Percentiles rank a stretch among this genome's conserved stretches.
phyloP scores from a whole-genome alignment of 495 filamentous ascomycete species.

The Tuber melanosporum region DNA sequence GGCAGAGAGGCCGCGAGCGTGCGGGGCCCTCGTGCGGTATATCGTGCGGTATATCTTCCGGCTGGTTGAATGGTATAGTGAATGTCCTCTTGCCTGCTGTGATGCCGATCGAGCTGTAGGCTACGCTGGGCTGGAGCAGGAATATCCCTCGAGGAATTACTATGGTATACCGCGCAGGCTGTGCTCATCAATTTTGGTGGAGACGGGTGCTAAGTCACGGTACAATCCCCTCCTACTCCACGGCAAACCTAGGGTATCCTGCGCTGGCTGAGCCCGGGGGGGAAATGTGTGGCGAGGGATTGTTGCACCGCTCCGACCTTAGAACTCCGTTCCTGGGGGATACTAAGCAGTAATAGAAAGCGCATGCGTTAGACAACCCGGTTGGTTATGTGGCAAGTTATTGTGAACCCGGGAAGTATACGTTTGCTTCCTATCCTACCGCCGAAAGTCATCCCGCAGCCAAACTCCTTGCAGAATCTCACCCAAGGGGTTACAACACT shows the following conservation, averaged over 20 bases:
- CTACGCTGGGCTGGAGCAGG: neutral
- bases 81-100: neutral
- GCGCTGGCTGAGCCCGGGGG: neutral
- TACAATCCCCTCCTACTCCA: neutral
- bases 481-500: neutral
- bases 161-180: neutral
- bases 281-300: neutral
- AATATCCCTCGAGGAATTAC: neutral
- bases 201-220: neutral
- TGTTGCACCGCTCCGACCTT: neutral
- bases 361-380: neutral
- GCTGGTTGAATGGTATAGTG: neutral
- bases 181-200: neutral
- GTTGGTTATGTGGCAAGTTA: neutral
- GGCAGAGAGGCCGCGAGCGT: neutral
- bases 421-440: neutral
- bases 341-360: neutral
- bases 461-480: neutral
- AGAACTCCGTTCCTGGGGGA: neutral
- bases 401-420: neutral
- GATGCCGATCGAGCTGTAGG: neutral
- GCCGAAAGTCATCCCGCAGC: neutral
- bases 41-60: neutral
- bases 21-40: neutral
- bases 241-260: neutral